Base-by-base conservation (phyloP, 2,329 filamentous ascomycete species). In the Hypocrella siamensis region DNA sequence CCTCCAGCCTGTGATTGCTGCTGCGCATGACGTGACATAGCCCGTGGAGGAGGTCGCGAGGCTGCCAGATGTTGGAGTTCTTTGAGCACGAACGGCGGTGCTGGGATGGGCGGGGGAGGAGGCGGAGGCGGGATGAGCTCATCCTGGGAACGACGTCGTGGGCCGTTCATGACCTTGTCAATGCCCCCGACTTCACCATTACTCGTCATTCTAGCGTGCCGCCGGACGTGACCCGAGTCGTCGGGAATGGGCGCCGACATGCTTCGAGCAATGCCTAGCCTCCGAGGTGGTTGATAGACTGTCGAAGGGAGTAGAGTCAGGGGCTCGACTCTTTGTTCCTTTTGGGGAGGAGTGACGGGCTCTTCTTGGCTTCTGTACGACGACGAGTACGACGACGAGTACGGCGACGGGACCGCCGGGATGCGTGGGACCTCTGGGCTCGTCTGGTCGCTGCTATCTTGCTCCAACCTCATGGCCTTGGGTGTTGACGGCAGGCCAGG, bases 401-500 rank as follows among this genome's bases (percentile, higher is more conserved):
- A n/a, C n/a, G n/a, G n/a, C n/a, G n/a, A n/a, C n/a, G n/a, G n/a
- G n/a, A n/a, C n/a, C n/a, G n/a, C n/a, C n/a, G n/a, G n/a, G n/a
- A n/a, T n/a, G n/a, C n/a, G 63, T 0, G 75, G 73, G 19, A 73
- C 61, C 2, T 45, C 46, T 28, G 36, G 49, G 35, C 40, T 50
- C 18, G 35, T 38, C 27, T 35, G 65, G 58, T 35, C 43, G 57
- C 58, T 26, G 28, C 64, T 58, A 35, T 75, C 67, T 3, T 63
- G 55, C 41, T 72, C 69, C 2, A 92, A 74, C 15, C 80, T 73
- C 85, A 94, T 93, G 1, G 85, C 85, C 57, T 83, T 77, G 19
- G 88, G 86, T 1, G 86, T 94, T 3, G 85, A 83, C 11, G 88
- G 85, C n/a, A 93, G 67, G 1, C 85, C 86, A 31, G 88, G 67